Conservation (phyloP, 2,329 filamentous ascomycete genomes). For the Sarocladium oryzae region DNA sequence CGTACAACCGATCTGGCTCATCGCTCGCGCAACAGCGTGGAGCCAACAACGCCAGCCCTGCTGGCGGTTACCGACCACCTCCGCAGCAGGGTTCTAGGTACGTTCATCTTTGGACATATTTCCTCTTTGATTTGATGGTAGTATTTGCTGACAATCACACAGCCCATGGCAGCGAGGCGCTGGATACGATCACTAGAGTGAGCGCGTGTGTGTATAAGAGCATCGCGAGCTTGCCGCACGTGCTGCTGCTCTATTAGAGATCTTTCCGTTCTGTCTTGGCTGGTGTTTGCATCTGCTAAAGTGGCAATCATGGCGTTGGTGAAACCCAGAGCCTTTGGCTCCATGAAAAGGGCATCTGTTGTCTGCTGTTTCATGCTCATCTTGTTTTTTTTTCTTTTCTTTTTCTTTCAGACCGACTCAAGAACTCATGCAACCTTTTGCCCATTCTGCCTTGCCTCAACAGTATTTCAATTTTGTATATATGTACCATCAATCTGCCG, state of each 20-base stretch:
- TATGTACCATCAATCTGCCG: constrained; percentile 8
- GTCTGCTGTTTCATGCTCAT: neutral
- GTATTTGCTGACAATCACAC: constrained; percentile 14
- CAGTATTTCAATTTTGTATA: constrained; percentile 3
- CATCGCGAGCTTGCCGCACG: neutral
- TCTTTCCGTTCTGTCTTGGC: constrained; percentile 8
- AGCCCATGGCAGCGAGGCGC: constrained; percentile 41
- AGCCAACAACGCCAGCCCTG: constrained; percentile 27
- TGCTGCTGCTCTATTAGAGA: constrained; percentile 1
- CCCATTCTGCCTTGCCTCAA: neutral
- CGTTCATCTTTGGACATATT: no score
- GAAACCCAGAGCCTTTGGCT: neutral
- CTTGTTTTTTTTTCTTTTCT: neutral
- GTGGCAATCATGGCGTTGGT: constrained; percentile 5
- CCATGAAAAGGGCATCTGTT: neutral
- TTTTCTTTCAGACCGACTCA: no score
- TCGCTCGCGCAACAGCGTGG: constrained; percentile 26
- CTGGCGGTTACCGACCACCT: constrained; percentile 13
- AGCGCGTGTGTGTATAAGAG: neutral
- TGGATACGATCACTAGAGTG: constrained; percentile 31
- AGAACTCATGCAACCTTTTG: neutral
- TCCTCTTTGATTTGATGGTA: neutral
- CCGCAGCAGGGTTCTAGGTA: constrained; percentile 29
- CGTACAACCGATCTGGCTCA: constrained; percentile 24
- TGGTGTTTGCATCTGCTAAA: constrained; percentile 7